A percentile compares a stretch with the other conserved stretches of the same genome.
Conservation (phyloP, 805 yeast species). For the Komagataella phaffii region DNA sequence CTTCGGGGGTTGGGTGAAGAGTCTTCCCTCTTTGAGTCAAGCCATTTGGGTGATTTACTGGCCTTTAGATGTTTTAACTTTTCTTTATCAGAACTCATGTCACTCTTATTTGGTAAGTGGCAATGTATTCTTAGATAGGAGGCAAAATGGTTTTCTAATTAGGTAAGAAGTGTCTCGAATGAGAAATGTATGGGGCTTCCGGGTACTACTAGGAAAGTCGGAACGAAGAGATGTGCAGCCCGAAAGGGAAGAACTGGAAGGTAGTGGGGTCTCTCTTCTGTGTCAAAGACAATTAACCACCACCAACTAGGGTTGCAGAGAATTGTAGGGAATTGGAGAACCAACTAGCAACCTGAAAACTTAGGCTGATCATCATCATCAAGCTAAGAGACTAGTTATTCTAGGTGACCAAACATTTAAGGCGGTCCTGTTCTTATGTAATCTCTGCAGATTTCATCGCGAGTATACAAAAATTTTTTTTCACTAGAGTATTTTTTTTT, state of each 20-base stretch:
- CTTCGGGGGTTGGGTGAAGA: neutral
- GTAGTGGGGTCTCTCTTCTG: neutral
- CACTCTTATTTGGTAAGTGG: neutral
- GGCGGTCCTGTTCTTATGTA: neutral
- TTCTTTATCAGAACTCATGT: neutral
- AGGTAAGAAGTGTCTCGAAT: neutral
- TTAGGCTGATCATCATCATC: neutral
- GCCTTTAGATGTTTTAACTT: neutral
- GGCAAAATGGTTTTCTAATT: neutral
- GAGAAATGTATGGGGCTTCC: neutral
- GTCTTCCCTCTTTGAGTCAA: neutral
- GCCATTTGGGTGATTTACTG: neutral
- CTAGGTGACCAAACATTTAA: neutral
- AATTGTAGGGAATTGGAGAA: neutral
- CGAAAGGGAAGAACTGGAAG: neutral
- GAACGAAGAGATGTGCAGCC: neutral
- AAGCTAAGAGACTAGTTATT: neutral
- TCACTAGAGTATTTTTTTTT: neutral
- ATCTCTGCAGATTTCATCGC: neutral
- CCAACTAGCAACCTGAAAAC: no score
- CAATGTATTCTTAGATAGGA: neutral
- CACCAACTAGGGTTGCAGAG: no score
- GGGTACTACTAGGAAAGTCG: neutral
- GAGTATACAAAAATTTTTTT: slow-evolving; percentile 2
- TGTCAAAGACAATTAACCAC: no score